A percentile compares a stretch with the other conserved stretches of the same genome.
phyloP scores from a whole-genome alignment of 129 eudicot genomes.

The Artemisia argyi region DNA sequence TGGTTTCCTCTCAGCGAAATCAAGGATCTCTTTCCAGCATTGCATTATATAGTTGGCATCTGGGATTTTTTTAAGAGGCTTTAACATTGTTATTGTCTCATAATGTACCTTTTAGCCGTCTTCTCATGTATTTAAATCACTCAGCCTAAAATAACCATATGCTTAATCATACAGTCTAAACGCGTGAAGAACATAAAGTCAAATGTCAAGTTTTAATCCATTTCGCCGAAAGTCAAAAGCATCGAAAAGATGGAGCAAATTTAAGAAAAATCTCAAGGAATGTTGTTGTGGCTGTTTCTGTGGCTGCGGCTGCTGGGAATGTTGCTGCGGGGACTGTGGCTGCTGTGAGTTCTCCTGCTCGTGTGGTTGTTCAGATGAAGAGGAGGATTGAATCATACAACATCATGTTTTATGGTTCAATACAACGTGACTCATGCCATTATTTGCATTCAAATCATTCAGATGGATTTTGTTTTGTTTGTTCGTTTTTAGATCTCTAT shows the following conservation, averaged over 20 bases:
- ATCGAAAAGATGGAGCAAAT: conserved; percentile 10
- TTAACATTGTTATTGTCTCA: conserved; percentile 13
- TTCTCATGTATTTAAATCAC: neutral
- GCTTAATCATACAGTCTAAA: neutral
- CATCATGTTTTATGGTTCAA: conserved; percentile 1
- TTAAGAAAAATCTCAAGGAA: conserved; percentile 6
- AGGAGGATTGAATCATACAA: neutral
- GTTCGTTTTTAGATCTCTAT: neutral
- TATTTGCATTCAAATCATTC: conserved; percentile 10
- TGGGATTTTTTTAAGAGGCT: neutral
- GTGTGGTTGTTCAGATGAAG: neutral
- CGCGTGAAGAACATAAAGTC: neutral
- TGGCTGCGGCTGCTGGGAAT: neutral
- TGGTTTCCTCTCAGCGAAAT: neutral
- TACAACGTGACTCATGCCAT: neutral
- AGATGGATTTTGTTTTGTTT: neutral
- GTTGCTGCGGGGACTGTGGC: neutral
- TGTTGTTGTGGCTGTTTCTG: neutral
- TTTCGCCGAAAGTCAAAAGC: conserved; percentile 2
- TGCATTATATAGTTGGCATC: neutral
- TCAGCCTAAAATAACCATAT: neutral
- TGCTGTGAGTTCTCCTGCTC: neutral
- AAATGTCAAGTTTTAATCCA: conserved; percentile 5
- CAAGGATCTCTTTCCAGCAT: neutral
- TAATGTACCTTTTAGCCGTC: conserved; percentile 1